These are phyloP conservation scores for Datisca glomerata DNA, from an alignment of 306 rosid genomes.

Conservation along the genomic window DNA sequence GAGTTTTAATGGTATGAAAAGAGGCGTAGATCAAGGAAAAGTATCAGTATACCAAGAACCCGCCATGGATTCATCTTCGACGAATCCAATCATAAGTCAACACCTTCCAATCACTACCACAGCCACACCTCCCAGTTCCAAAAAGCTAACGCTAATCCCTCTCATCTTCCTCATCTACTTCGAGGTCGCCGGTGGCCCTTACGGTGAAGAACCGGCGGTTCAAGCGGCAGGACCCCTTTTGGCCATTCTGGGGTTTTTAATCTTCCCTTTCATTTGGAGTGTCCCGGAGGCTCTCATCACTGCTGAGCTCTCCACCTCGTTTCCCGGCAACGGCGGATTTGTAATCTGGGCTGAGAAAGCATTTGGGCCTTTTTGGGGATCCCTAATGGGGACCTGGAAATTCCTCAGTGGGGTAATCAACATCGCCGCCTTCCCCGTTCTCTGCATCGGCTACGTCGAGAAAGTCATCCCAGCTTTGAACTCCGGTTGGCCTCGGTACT, in stretches of 20 bases:
- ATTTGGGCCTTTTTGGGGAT: slow-evolving; percentile 4
- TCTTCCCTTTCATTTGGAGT: slow-evolving; percentile 8
- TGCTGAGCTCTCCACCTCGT: slow-evolving; percentile 9
- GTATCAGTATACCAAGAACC: not conserved
- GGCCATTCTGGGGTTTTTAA: slow-evolving; percentile 3
- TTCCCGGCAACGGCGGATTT: slow-evolving; percentile 9
- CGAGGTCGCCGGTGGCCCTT: slow-evolving; percentile 7
- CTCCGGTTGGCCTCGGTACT: slow-evolving; percentile 7
- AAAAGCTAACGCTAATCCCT: slow-evolving; percentile 11
- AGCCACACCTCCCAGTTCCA: not conserved
- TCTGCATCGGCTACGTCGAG: slow-evolving; percentile 1
- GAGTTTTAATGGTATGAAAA: not conserved
- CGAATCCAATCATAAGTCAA: too few relatives aligned
- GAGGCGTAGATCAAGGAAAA: not conserved
- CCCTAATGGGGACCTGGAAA: slow-evolving; percentile 8
- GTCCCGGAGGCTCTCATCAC: slow-evolving; percentile 8
- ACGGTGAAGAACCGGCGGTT: slow-evolving; percentile 7
- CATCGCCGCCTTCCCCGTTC: slow-evolving; percentile 5
- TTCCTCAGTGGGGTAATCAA: slow-evolving; percentile 6
- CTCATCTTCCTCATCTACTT: slow-evolving; percentile 12
- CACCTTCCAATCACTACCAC: not conserved
- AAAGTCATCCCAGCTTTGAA: not conserved
- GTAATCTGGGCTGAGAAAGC: slow-evolving; percentile 6
- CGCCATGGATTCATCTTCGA: not conserved
- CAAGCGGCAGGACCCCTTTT: slow-evolving; percentile 7